Conservation (phyloP, 1,284 basidiomycete species). For the Sporisorium scitamineum region DNA sequence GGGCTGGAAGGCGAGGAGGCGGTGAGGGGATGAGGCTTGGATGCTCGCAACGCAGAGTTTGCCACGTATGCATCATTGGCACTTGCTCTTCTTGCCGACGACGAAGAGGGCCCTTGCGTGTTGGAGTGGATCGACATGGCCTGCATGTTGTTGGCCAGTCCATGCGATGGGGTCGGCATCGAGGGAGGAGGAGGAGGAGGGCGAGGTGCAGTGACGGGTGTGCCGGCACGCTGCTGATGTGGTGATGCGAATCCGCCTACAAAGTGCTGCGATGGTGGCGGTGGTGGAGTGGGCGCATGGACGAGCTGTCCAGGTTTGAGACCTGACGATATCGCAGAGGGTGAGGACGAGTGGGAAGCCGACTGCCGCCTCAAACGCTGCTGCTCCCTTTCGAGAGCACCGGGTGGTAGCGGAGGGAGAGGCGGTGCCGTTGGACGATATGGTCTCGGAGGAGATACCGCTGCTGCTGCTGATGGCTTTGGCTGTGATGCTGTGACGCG, state of each 20-base stretch:
- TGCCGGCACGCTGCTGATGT: slow-evolving; percentile 5
- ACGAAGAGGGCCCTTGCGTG: slow-evolving; percentile 4
- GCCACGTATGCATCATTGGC: slow-evolving; percentile 17
- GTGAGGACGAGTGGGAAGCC: slow-evolving; percentile 23
- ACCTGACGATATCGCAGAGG: slow-evolving; percentile 14
- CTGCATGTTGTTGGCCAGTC: slow-evolving; percentile 32
- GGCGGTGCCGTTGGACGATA: slow-evolving; percentile 44
- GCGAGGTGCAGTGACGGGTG: slow-evolving; percentile 6
- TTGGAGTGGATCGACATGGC: slow-evolving; percentile 13
- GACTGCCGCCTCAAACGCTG: slow-evolving; percentile 33
- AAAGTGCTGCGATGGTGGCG: slow-evolving; percentile 22
- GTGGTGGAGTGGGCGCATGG: slow-evolving; percentile 35
- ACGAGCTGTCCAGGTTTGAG: slow-evolving; percentile 43
- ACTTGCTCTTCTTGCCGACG: slow-evolving; percentile 16
- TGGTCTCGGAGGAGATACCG: slow-evolving; percentile 9
- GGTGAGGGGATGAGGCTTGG: slow-evolving; percentile 2
- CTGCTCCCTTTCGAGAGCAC: slow-evolving; percentile 47
- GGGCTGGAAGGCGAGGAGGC: slow-evolving; percentile 15
- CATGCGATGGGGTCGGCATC: slow-evolving; percentile 19
- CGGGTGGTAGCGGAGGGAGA: slow-evolving; percentile 50
- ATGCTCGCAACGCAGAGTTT: not conserved
- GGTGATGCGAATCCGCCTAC: slow-evolving; percentile 29
- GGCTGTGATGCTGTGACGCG: slow-evolving; percentile 42
- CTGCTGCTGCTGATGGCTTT: slow-evolving; percentile 13
- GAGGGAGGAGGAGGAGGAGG: slow-evolving; percentile 18